Conservation (phyloP, 2,329 filamentous ascomycete genomes). For the Ophiostoma piceae region DNA sequence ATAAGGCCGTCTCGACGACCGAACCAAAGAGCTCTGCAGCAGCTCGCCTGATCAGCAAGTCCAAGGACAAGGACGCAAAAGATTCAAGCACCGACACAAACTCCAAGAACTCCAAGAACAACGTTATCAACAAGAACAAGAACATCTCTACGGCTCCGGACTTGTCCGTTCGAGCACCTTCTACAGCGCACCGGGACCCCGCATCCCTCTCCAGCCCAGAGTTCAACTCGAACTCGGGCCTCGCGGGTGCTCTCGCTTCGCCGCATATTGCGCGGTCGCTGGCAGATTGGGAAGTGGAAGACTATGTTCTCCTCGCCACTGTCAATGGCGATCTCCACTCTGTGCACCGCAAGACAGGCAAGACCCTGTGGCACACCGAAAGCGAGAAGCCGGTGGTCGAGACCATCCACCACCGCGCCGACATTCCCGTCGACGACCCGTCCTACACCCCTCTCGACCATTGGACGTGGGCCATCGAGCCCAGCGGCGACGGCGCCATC, state of each 20-base stretch:
- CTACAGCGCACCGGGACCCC: slow-evolving; percentile 60
- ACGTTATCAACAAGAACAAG: slow-evolving; percentile 7
- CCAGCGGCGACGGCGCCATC: slow-evolving; percentile 76
- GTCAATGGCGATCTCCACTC: slow-evolving; percentile 96
- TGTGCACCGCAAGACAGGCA: slow-evolving; percentile 79
- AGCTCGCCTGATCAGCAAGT: slow-evolving; percentile 20
- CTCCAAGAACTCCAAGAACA: neutral
- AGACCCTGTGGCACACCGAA: slow-evolving; percentile 78
- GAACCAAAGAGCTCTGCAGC: slow-evolving; percentile 28
- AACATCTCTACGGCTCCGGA: slow-evolving; percentile 92
- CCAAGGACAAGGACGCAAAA: slow-evolving; percentile 32
- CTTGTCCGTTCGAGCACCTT: slow-evolving; percentile 86
- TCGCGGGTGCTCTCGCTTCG: slow-evolving; percentile 55
- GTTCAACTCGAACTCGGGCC: slow-evolving; percentile 5
- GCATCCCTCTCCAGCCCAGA: neutral
- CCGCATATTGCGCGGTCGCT: slow-evolving; percentile 92
- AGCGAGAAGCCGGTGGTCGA: slow-evolving; percentile 85
- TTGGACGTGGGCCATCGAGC: slow-evolving; percentile 93
- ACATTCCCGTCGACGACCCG: slow-evolving; percentile 56
- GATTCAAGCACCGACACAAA: neutral
- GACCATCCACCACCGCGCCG: slow-evolving; percentile 72
- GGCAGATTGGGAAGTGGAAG: slow-evolving; percentile 99
- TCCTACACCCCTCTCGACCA: slow-evolving; percentile 68
- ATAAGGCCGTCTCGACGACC: slow-evolving; percentile 16
- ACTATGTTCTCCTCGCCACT: slow-evolving; percentile 99